These are phyloP conservation scores for Epichloe amarillans DNA, from an alignment of 2,329 filamentous ascomycete genomes.

Conservation along the genomic window DNA sequence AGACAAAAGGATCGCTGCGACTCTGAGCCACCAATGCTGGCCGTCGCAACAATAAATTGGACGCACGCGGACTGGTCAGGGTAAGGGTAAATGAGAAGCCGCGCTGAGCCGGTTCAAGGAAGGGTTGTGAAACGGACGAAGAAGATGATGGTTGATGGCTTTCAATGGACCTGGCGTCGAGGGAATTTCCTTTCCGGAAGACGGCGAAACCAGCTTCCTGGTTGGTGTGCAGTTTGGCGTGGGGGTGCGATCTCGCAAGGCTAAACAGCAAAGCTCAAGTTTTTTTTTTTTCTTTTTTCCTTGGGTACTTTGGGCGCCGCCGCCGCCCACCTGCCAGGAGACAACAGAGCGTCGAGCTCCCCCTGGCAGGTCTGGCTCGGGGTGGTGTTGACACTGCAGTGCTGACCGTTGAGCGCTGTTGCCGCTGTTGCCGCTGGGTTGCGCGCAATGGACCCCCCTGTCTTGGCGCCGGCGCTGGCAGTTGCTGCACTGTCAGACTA, in stretches of 20 bases:
- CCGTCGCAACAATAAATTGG: conserved; percentile 1
- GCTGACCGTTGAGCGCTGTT: no score
- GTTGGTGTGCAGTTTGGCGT: conserved; percentile 1
- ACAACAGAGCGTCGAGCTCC: no score
- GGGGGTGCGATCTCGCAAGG: conserved; percentile 1
- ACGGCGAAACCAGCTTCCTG: conserved; percentile 9
- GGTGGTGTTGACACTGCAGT: no score
- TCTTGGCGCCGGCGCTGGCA: neutral
- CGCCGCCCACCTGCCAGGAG: no score
- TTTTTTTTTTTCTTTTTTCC: conserved; percentile 9
- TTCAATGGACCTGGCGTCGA: conserved; percentile 5
- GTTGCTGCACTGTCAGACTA: neutral
- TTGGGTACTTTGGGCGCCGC: conserved; percentile 1
- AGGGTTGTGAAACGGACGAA: conserved; percentile 1
- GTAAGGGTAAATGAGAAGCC: neutral
- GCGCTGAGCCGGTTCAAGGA: neutral
- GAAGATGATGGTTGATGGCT: conserved; percentile 7
- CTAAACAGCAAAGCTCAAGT: conserved; percentile 1
- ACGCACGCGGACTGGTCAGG: neutral
- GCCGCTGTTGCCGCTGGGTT: no score
- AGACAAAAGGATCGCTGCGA: conserved; percentile 2
- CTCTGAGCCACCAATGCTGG: conserved; percentile 8
- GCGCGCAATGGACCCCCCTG: neutral
- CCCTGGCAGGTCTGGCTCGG: no score
- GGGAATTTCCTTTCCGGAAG: conserved; percentile 11